Conservation (phyloP, 164 flowering plant species). For the Sextonia rubra region DNA sequence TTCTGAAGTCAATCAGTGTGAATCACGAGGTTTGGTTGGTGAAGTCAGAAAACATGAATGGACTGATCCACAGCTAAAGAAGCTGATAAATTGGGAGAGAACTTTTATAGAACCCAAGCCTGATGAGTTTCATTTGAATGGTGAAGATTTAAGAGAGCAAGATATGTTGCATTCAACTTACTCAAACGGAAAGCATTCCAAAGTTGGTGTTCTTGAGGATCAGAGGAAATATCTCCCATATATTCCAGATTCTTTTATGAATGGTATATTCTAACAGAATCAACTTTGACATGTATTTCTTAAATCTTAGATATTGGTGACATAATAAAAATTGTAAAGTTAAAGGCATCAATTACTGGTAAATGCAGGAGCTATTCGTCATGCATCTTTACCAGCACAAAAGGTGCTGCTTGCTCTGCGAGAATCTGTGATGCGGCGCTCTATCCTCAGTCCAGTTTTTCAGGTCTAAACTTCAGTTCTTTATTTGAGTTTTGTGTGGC, state of each 20-base stretch:
- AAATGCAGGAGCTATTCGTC: constrained; percentile 22
- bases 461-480: constrained; percentile 37
- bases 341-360: constrained; percentile 7
- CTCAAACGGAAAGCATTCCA: constrained; percentile 15
- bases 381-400: constrained; percentile 37
- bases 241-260: constrained; percentile 10
- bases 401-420: constrained; percentile 54
- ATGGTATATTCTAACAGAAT: neutral
- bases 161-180: constrained; percentile 14
- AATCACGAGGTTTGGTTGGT: constrained; percentile 27
- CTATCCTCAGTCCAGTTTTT: constrained; percentile 34
- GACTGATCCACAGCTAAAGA: constrained; percentile 43
- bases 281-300: neutral
- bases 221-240: constrained; percentile 1
- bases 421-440: constrained; percentile 64
- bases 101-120: constrained; percentile 48
- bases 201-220: constrained; percentile 14
- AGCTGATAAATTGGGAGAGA: constrained; percentile 82
- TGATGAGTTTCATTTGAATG: constrained; percentile 15
- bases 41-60: constrained; percentile 68
- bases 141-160: constrained; percentile 2
- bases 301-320: neutral
- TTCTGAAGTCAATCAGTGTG: constrained; percentile 12
- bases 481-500: neutral
- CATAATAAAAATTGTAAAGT: neutral